Conservation (phyloP, 768 basidiomycete species). For the Amanita inopinata region DNA sequence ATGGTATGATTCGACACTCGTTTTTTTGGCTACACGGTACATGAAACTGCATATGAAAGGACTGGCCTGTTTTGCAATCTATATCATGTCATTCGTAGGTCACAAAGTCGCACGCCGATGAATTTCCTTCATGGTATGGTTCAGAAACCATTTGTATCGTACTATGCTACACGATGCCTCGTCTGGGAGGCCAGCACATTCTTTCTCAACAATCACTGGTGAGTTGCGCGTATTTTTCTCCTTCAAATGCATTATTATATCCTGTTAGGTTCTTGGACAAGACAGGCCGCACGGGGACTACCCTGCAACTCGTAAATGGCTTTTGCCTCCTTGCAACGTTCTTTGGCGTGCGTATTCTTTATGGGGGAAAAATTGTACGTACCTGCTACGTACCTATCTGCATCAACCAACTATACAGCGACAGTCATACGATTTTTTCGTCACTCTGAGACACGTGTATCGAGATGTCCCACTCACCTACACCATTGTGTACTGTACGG, state of each 20-base stretch:
- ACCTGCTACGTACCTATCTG: neutral
- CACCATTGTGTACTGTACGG: constrained; percentile 39
- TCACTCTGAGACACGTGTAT: constrained; percentile 46
- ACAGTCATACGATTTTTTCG: constrained; percentile 60
- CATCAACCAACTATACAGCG: neutral
- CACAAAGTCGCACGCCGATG: constrained; percentile 6
- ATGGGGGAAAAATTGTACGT: constrained; percentile 46
- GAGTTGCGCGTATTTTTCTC: constrained; percentile 11
- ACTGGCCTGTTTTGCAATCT: constrained; percentile 55
- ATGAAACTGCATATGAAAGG: constrained; percentile 24
- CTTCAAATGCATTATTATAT: neutral
- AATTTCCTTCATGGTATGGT: neutral
- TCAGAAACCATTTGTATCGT: constrained; percentile 68
- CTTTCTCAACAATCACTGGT: constrained; percentile 88
- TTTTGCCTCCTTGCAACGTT: constrained; percentile 56
- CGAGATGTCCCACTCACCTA: constrained; percentile 43
- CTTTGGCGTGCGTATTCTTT: constrained; percentile 60
- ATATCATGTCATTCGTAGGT: constrained; percentile 60
- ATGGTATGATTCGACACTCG: constrained; percentile 43
- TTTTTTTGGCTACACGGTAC: neutral
- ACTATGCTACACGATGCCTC: constrained; percentile 69
- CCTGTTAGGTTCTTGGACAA: constrained; percentile 65
- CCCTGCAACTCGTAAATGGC: constrained; percentile 64
- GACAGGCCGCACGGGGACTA: constrained; percentile 58
- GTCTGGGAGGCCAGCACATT: constrained; percentile 84